Conservation (phyloP, 495 filamentous ascomycete species). For the Annulohypoxylon maeteangense region DNA sequence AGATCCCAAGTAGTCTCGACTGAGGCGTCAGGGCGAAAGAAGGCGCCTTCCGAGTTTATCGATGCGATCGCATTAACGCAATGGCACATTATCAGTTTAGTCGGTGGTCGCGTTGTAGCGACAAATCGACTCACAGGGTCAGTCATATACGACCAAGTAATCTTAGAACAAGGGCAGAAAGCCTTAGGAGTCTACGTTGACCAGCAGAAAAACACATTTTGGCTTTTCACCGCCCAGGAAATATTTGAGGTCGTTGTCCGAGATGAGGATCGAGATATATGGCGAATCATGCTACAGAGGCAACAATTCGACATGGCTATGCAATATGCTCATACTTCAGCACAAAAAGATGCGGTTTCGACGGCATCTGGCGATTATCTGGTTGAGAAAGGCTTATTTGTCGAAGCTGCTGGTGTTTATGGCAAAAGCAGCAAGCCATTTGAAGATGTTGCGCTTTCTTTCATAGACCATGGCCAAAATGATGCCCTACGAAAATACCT, state of each 20-base stretch:
- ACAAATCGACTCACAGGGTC: slow-evolving; percentile 86
- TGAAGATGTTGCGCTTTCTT: slow-evolving; percentile 90
- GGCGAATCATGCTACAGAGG: slow-evolving; percentile 86
- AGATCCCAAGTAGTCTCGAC: slow-evolving; percentile 74
- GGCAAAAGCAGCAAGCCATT: slow-evolving; percentile 96
- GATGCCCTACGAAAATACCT: slow-evolving; percentile 94
- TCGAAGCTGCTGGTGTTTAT: slow-evolving; percentile 89
- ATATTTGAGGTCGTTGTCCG: slow-evolving; percentile 92
- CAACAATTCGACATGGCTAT: slow-evolving; percentile 89
- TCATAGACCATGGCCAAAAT: slow-evolving; percentile 88
- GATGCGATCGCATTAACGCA: slow-evolving; percentile 86
- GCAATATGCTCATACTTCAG: slow-evolving; percentile 74
- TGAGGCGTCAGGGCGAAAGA: slow-evolving; percentile 71
- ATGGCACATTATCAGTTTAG: slow-evolving; percentile 89
- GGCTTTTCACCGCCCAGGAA: slow-evolving; percentile 89
- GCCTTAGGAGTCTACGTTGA: slow-evolving; percentile 86
- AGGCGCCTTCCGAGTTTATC: slow-evolving; percentile 73
- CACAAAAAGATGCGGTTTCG: slow-evolving; percentile 88
- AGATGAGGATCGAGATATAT: slow-evolving; percentile 92
- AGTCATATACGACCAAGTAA: slow-evolving; percentile 83
- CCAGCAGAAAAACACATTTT: slow-evolving; percentile 92
- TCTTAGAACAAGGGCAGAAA: slow-evolving; percentile 82
- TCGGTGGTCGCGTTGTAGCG: slow-evolving; percentile 82
- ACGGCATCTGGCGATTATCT: slow-evolving; percentile 91
- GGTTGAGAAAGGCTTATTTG: slow-evolving; percentile 77